Conservation (phyloP, 129 eudicot species). For the Erigeron canadensis region DNA sequence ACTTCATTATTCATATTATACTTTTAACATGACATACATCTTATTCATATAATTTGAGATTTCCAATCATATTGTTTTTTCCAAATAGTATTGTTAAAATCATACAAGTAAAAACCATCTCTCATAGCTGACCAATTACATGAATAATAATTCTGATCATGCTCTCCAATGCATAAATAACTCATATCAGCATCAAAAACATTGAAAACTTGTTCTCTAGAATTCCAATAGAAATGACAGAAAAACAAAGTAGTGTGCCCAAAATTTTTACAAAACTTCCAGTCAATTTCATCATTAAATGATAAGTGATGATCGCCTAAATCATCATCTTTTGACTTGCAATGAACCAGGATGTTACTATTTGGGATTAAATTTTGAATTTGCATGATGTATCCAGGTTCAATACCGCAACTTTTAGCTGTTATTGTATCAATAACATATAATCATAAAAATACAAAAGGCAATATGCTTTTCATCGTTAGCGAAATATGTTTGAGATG, state of each 20-base stretch:
- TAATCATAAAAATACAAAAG: no score
- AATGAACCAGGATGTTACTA: background rate
- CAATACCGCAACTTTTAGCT: background rate
- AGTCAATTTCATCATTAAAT: background rate
- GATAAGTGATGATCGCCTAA: background rate
- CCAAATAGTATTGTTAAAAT: no score
- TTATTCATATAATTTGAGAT: no score
- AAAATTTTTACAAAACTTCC: background rate
- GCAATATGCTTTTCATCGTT: background rate
- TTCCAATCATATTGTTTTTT: no score
- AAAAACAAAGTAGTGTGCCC: background rate
- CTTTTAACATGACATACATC: no score
- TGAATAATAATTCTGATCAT: no score
- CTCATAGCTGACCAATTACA: no score
- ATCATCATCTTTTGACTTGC: background rate
- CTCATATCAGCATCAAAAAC: background rate
- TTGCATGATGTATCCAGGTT: background rate
- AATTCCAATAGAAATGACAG: slow-evolving; percentile 2
- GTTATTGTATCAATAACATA: background rate
- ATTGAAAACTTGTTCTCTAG: background rate
- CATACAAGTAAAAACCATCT: no score
- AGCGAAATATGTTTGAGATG: no score
- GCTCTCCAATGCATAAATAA: no score
- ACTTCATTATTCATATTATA: no score
- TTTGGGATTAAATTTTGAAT: background rate